phyloP scores from a whole-genome alignment of 257 asterid genomes.

The Fraxinus quadrangulata region DNA sequence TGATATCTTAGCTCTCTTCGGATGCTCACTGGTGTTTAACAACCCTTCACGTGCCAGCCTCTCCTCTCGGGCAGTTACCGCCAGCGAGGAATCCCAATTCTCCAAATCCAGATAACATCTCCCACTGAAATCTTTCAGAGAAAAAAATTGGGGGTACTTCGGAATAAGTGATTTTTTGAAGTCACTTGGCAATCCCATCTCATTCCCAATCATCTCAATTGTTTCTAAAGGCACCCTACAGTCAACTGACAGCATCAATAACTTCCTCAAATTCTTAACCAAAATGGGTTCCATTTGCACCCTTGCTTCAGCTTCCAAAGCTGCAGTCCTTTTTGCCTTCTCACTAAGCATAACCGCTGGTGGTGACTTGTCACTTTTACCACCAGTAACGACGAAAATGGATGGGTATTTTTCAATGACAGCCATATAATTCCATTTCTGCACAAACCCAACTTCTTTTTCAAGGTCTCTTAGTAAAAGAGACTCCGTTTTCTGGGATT shows the following conservation, averaged over 20 bases:
- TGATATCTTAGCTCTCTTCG: conserved; percentile 46
- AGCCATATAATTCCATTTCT: conserved; percentile 90
- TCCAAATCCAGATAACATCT: conserved; percentile 71
- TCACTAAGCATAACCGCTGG: conserved; percentile 69
- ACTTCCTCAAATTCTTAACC: conserved; percentile 72
- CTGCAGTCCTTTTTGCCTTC: conserved; percentile 67
- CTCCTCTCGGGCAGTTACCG: conserved; percentile 83
- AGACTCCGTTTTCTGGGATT: conserved; percentile 60
- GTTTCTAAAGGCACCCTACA: conserved; percentile 72
- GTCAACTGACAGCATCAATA: conserved; percentile 87
- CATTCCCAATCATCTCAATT: conserved; percentile 51
- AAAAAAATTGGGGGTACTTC: conserved; percentile 71
- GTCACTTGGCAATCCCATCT: conserved; percentile 78
- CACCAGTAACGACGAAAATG: conserved; percentile 62
- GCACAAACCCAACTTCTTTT: conserved; percentile 88
- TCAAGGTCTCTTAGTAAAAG: conserved; percentile 92
- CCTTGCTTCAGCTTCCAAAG: conserved; percentile 52
- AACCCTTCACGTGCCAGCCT: conserved; percentile 37
- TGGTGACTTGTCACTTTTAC: conserved; percentile 47
- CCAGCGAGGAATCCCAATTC: conserved; percentile 90
- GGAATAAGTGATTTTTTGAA: conserved; percentile 61
- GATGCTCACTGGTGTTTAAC: conserved; percentile 19
- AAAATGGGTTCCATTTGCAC: conserved; percentile 73
- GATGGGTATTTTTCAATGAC: conserved; percentile 75
- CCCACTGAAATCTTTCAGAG: conserved; percentile 51